Conservation (phyloP, 2,329 filamentous ascomycete species). For the Neonectria faginata region DNA sequence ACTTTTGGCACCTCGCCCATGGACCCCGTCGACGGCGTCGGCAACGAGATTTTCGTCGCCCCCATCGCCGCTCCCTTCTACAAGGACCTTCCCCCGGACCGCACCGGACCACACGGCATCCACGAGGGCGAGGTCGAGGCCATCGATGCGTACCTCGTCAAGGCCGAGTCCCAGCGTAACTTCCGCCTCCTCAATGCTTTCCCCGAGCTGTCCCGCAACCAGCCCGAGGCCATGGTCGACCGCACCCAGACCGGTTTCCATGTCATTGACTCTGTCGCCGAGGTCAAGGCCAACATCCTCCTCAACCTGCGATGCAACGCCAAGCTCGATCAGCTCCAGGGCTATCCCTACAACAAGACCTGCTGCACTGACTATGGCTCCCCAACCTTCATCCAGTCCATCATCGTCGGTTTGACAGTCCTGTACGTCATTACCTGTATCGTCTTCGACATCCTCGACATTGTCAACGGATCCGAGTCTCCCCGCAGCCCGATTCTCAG, state of each 20-base stretch:
- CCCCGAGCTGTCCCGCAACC: slow-evolving; percentile 35
- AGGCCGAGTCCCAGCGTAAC: slow-evolving; percentile 30
- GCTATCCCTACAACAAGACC: slow-evolving; percentile 61
- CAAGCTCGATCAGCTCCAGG: slow-evolving; percentile 45
- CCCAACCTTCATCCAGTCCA: slow-evolving; percentile 37
- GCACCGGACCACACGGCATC: slow-evolving; percentile 37
- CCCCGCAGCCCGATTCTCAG: slow-evolving; percentile 33
- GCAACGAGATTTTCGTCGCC: slow-evolving; percentile 47
- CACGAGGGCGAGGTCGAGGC: slow-evolving; percentile 41
- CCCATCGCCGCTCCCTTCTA: slow-evolving; percentile 45
- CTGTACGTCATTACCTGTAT: slow-evolving; percentile 38
- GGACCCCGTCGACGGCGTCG: slow-evolving; percentile 43
- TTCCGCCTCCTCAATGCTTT: slow-evolving; percentile 37
- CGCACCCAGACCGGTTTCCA: slow-evolving; percentile 46
- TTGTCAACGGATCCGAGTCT: slow-evolving; percentile 30
- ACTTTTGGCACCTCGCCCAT: slow-evolving; percentile 37
- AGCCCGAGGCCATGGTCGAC: slow-evolving; percentile 40
- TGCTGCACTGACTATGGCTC: slow-evolving; percentile 63
- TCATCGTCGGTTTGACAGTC: slow-evolving; percentile 36
- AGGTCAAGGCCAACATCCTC: slow-evolving; percentile 55
- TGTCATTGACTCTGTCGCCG: slow-evolving; percentile 46
- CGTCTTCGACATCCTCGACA: slow-evolving; percentile 30
- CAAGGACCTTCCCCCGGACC: slow-evolving; percentile 25
- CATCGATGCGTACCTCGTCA: slow-evolving; percentile 37
- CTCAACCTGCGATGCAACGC: slow-evolving; percentile 66